Evolutionary conservation across 2,329 filamentous ascomycete species (phyloP).

Genomic region (Calonectria multiphialidica): DNA sequence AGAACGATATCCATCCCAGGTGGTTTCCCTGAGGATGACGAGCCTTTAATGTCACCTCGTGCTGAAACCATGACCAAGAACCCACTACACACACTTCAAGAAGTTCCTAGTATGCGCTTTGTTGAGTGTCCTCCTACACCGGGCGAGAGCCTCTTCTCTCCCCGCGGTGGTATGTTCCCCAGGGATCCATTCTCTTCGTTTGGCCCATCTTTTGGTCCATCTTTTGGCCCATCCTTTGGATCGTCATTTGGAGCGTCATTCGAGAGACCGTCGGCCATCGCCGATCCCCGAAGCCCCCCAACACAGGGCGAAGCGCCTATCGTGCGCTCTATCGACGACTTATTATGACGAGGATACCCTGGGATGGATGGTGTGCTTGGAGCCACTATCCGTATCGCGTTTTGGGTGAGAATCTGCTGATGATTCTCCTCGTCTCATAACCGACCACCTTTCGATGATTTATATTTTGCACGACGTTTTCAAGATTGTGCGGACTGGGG

Average conservation of each 20-base stretch:
- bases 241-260: slow-evolving; percentile 50
- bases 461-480: slow-evolving; percentile 33
- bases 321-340: slow-evolving; percentile 81
- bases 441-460: slow-evolving; percentile 30
- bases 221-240: neutral
- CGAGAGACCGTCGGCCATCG: slow-evolving; percentile 62
- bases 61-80: slow-evolving; percentile 80
- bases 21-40: slow-evolving; percentile 59
- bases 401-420: neutral
- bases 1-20: slow-evolving; percentile 52
- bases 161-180: slow-evolving; percentile 64
- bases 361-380: neutral
- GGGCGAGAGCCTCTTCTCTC: slow-evolving; percentile 66
- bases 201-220: slow-evolving; percentile 37
- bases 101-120: slow-evolving; percentile 63
- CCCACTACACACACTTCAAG: slow-evolving; percentile 65
- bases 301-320: slow-evolving; percentile 82
- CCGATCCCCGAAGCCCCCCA: slow-evolving; percentile 80
- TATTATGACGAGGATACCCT: slow-evolving; percentile 64
- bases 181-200: slow-evolving; percentile 66
- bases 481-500: too few relatives aligned
- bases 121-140: slow-evolving; percentile 66
- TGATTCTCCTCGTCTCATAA: slow-evolving; percentile 12
- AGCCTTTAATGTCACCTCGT: slow-evolving; percentile 77
- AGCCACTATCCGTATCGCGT: neutral